Evolutionary conservation across 805 yeast species (phyloP), one percentile per base, ranked within the genome.

Genomic region (Kodamaea sagamina): DNA sequence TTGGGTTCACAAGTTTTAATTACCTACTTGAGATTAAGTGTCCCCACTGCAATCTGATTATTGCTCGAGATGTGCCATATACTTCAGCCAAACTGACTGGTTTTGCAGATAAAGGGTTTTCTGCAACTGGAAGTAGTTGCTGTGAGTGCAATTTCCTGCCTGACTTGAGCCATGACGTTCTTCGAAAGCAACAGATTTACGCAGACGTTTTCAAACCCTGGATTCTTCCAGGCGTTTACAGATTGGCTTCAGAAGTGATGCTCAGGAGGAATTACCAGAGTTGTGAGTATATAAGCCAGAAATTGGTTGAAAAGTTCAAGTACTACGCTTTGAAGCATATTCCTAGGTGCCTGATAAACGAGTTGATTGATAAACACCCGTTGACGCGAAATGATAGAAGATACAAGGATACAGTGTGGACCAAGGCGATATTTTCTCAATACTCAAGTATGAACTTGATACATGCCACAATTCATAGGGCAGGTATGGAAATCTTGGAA

Each of bases 131-230:
- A 21, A 16, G 6, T 2, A 22, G 19, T 10, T 25, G 37, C 12
- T 36, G 34, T 6, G 19, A n/a, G 3, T 28, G 35, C 35, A 17
- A 21, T n/a, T 27, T 16, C 19, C 28, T n/a, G 13, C 10, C 27
- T 24, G 15, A 9, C 6, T 27, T 60, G 19, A 49, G 47, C 26
- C 61, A 55, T 34, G 57, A 57, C 7, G 55, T 50, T 17, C 47
- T 59, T 15, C 43, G 59, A 35, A 54, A 50, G 17, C 34, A 61
- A 4, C 50, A 50, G 19, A 29, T 59, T 7, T 44, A 46, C 16
- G 37, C 47, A 4, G 58, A 53, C 32, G 26, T 48, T 1, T 10
- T 16, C 11, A 8, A n/a, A 6, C 22, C 26, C 3, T n/a, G 15
- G 13, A 15, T 25, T 2, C 32, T 44, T 3, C 48, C 51, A 1